Evolutionary conservation across 2,329 filamentous ascomycete genomes (phyloP).

Genomic region (Pseudopithomyces maydicus): DNA sequence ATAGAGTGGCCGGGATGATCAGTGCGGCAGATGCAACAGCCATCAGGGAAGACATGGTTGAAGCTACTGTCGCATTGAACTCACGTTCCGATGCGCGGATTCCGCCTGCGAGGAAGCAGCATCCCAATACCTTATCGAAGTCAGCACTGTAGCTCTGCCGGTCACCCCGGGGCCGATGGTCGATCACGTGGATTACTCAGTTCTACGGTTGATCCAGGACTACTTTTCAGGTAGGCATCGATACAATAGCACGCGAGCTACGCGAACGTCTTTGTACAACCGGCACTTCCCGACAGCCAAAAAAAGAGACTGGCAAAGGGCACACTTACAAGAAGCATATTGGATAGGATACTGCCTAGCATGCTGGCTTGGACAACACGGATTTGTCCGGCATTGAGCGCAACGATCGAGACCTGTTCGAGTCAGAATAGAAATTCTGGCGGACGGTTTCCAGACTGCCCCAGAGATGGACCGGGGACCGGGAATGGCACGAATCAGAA

Average conservation of each 20-base stretch:
- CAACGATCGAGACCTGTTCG: slow-evolving; percentile 83
- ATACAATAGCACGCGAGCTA: too few relatives aligned
- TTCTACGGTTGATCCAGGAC: too few relatives aligned
- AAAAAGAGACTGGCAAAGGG: neutral
- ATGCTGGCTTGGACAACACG: slow-evolving; percentile 97
- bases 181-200: too few relatives aligned
- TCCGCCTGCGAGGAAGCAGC: slow-evolving; percentile 59
- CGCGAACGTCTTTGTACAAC: neutral
- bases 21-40: slow-evolving; percentile 60
- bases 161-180: neutral
- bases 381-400: slow-evolving; percentile 82
- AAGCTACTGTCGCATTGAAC: slow-evolving; percentile 78
- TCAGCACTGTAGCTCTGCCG: slow-evolving; percentile 56
- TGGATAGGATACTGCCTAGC: slow-evolving; percentile 94
- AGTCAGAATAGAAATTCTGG: slow-evolving; percentile 13
- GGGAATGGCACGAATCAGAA: neutral
- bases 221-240: too few relatives aligned
- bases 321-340: slow-evolving; percentile 73
- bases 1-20: slow-evolving; percentile 60
- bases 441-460: neutral
- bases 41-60: slow-evolving; percentile 71
- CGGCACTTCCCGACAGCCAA: neutral
- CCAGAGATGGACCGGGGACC: neutral
- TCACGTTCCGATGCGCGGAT: slow-evolving; percentile 49
- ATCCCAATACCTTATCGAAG: slow-evolving; percentile 53